phyloP scores from a whole-genome alignment of 2,329 filamentous ascomycete genomes.

The Aspergillus flavus region DNA sequence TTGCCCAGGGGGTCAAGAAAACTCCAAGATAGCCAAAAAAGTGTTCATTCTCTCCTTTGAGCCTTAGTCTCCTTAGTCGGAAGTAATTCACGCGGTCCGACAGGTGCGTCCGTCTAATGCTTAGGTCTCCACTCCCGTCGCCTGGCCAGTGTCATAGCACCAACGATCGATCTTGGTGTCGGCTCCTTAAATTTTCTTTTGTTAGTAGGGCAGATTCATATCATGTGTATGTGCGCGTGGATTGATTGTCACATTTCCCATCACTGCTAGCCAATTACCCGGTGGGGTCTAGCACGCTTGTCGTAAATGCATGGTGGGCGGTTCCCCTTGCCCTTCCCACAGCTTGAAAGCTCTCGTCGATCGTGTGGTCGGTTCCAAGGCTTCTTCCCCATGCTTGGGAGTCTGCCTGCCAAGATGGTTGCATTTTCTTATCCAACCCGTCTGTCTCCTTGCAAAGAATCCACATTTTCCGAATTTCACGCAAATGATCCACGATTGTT shows the following conservation, averaged over 20 bases:
- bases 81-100: conserved; percentile 1
- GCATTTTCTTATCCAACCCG: neutral
- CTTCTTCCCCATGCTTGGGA: neutral
- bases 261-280: neutral
- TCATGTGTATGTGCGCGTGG: neutral
- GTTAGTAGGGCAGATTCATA: neutral
- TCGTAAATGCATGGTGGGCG: neutral
- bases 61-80: neutral
- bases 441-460: neutral
- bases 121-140: neutral
- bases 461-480: neutral
- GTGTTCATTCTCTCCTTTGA: neutral
- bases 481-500: neutral
- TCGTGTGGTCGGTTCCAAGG: neutral
- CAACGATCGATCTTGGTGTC: conserved; percentile 7
- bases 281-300: neutral
- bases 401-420: conserved; percentile 6
- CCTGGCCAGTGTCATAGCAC: conserved; percentile 7
- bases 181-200: conserved; percentile 8
- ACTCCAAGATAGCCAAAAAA: neutral
- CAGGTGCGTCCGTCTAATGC: conserved; percentile 4
- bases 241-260: neutral
- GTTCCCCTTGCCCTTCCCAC: neutral
- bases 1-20: conserved; percentile 1
- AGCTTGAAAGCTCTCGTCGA: neutral